Base-by-base conservation (phyloP, 1,284 basidiomycete species). In the Naganishia liquefaciens region DNA sequence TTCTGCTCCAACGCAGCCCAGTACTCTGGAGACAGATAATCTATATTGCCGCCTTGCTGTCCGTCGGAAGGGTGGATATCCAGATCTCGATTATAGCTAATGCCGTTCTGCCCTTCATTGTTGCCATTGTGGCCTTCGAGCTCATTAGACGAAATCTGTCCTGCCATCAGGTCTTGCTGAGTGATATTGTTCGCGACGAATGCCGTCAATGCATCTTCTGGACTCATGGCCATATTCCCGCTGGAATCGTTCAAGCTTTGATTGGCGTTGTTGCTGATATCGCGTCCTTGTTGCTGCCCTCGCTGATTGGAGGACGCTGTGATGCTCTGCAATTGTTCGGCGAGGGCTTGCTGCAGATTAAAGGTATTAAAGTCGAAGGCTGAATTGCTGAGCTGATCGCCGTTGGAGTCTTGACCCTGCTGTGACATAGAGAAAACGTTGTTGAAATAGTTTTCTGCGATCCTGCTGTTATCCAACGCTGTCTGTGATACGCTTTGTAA, bases 151-250 rank as follows among this genome's bases (percentile, higher is more conserved):
- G 57, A 30, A 13, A 60, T 49, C 28, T 60, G 57, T 6, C 57
- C 57, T 19, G 47, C 37, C 46, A 40, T 47, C 27, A 60, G 30
- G 46, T 60, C 57, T 23, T 60, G 57, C 2, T 28, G 30, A 23
- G 57, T 60, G 13, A 60, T 60, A 19, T 60, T 60, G 37, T 49
- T 60, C 13, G 57, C 57, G 7, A 60, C 57, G 15, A 60, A 60
- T 9, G 46, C 47, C 5, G 57, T 39, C 30, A 60, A 19, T 7
- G 46, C 57, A 19, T 60, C 57, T 37, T 37, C 33, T 2, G 57
- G 57, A 37, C 57, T 60, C 57, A 60, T 60, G 5, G 46, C 46
- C 37, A 37, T 25, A 13, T 49, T 39, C 15, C 57, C 57, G 37
- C 49, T 47, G 25, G 23, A 5, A 19, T 21, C 19, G n/a, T 27